Percentiles rank a stretch among this genome's conserved stretches.
Conservation (phyloP, 305 asterid species). For the Fraxinus baroniana region DNA sequence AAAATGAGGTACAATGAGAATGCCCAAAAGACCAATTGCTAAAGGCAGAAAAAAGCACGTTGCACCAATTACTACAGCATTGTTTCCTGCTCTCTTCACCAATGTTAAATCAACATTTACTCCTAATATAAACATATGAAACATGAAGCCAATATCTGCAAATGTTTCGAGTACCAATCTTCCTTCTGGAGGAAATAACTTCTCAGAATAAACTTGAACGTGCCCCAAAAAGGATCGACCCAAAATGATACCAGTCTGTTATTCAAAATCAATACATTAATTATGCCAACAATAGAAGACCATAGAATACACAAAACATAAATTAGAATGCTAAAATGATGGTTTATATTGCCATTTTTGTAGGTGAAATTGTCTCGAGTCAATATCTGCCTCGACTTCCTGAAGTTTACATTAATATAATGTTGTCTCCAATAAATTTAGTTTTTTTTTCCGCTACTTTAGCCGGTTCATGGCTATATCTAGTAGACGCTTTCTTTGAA, state of each 20-base stretch:
- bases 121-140: slow-evolving; percentile 58
- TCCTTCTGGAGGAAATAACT: slow-evolving; percentile 49
- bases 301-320: not conserved
- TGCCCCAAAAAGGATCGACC: slow-evolving; percentile 45
- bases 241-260: slow-evolving; percentile 58
- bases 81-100: slow-evolving; percentile 30
- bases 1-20: slow-evolving; percentile 7
- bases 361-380: not conserved
- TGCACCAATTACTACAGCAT: slow-evolving; percentile 42
- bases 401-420: not conserved
- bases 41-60: slow-evolving; percentile 39
- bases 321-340: not conserved
- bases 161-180: slow-evolving; percentile 42
- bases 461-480: not conserved
- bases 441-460: not conserved
- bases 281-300: not conserved
- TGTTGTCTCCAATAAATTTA: not conserved
- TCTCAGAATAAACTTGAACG: not conserved
- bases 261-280: not conserved
- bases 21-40: slow-evolving; percentile 19
- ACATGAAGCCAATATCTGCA: slow-evolving; percentile 53
- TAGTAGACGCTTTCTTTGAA: not conserved
- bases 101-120: slow-evolving; percentile 43
- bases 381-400: not conserved
- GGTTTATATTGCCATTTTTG: not conserved